phyloP scores from a whole-genome alignment of 129 eudicot genomes.

The Apium graveolens region DNA sequence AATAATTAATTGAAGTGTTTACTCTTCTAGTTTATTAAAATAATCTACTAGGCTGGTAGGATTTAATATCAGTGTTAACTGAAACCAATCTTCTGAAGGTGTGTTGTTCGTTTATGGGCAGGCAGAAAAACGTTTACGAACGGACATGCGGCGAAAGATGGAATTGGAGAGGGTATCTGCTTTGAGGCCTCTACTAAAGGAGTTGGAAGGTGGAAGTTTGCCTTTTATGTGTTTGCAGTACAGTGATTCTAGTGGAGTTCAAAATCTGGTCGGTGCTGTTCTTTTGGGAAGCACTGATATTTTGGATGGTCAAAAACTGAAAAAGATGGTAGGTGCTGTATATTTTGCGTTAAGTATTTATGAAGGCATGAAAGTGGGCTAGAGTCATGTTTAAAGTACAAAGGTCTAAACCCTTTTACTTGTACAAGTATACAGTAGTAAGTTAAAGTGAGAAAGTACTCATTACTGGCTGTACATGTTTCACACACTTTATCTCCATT shows the following conservation, averaged over 20 bases:
- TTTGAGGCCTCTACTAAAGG: slow-evolving; percentile 57
- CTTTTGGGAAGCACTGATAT: slow-evolving; percentile 67
- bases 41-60: background rate
- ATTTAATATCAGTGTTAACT: background rate
- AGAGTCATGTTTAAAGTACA: background rate
- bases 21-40: background rate
- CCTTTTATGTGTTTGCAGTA: slow-evolving; percentile 78
- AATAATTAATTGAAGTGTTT: background rate
- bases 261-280: slow-evolving; percentile 68
- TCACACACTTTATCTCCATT: slow-evolving; percentile 7
- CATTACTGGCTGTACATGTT: slow-evolving; percentile 3
- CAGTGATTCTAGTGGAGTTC: slow-evolving; percentile 60
- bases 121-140: slow-evolving; percentile 73
- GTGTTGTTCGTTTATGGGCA: slow-evolving; percentile 16
- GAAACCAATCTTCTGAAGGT: background rate
- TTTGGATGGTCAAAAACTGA: slow-evolving; percentile 46
- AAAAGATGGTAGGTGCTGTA: slow-evolving; percentile 44
- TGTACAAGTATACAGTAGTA: background rate
- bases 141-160: slow-evolving; percentile 62
- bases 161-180: slow-evolving; percentile 75
- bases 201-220: slow-evolving; percentile 47
- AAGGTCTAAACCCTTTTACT: background rate
- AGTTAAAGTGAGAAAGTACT: background rate
- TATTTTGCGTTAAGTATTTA: background rate
- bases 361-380: background rate